These are phyloP conservation scores for Leccinum aurantiacum DNA, from an alignment of 768 basidiomycete species.

Conservation along the genomic window DNA sequence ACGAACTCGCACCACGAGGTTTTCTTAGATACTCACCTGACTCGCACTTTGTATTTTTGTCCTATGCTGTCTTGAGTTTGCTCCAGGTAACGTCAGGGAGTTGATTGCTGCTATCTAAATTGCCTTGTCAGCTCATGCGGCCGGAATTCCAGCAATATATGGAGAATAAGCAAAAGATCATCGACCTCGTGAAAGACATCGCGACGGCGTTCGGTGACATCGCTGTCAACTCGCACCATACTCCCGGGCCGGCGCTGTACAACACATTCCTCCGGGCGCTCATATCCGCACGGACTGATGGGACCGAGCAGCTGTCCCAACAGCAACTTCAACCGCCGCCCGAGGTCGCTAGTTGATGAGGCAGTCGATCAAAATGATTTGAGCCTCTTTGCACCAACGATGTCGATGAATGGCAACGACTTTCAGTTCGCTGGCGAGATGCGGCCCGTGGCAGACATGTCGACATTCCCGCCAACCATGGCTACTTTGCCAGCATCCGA, in stretches of 20 bases:
- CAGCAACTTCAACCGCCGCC: constrained; percentile 18
- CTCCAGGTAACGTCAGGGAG: constrained; percentile 62
- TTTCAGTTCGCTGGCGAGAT: constrained; percentile 81
- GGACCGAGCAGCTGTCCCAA: constrained; percentile 27
- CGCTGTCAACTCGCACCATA: constrained; percentile 78
- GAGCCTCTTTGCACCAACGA: constrained; percentile 25
- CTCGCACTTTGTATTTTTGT: constrained; percentile 85
- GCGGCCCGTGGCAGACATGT: constrained; percentile 79
- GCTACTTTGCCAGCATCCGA: constrained; percentile 47
- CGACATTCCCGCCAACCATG: constrained; percentile 89
- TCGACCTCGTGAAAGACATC: constrained; percentile 74
- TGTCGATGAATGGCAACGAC: constrained; percentile 37
- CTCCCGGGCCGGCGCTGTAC: constrained; percentile 75
- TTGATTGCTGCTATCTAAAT: constrained; percentile 12
- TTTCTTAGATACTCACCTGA: constrained; percentile 85
- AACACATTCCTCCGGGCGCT: constrained; percentile 79
- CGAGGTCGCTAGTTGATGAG: constrained; percentile 23
- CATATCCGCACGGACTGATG: constrained; percentile 50
- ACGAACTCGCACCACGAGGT: constrained; percentile 74
- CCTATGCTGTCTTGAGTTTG: constrained; percentile 91
- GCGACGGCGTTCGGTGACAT: constrained; percentile 76
- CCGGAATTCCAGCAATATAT: constrained; percentile 80
- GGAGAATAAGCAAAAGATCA: constrained; percentile 69
- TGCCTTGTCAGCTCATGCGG: constrained; percentile 61
- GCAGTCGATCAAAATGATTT: constrained; percentile 28